phyloP scores from a whole-genome alignment of 305 asterid species.

The Coffea humblotiana region DNA sequence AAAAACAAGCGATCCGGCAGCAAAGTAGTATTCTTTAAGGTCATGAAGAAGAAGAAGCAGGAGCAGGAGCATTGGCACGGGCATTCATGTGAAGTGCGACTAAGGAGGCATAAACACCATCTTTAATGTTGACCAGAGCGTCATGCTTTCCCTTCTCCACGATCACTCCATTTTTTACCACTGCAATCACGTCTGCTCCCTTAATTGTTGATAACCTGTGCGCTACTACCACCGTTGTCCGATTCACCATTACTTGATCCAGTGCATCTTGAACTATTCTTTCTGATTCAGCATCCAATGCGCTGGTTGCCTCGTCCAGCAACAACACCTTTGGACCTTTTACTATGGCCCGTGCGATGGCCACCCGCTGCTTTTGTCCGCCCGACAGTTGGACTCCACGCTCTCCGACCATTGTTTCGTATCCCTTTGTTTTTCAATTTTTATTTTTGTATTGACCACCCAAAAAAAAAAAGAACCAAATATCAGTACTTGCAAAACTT shows the following conservation, averaged over 20 bases:
- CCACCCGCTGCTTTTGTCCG: constrained; percentile 90
- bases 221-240: constrained; percentile 83
- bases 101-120: constrained; percentile 71
- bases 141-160: constrained; percentile 88
- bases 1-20: too few relatives aligned
- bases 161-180: constrained; percentile 69
- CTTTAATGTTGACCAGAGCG: constrained; percentile 49
- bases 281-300: constrained; percentile 86
- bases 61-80: background rate
- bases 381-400: constrained; percentile 84
- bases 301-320: constrained; percentile 87
- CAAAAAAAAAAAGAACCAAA: background rate
- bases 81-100: constrained; percentile 59
- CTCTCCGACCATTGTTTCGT: constrained; percentile 81
- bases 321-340: constrained; percentile 69
- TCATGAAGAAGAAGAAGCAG: background rate
- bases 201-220: constrained; percentile 77
- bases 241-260: constrained; percentile 65
- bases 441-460: background rate
- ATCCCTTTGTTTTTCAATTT: constrained; percentile 39
- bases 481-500: background rate
- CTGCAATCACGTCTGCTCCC: constrained; percentile 73
- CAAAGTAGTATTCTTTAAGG: too few relatives aligned
- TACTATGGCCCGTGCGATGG: constrained; percentile 85
- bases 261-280: constrained; percentile 82